Percentiles rank a stretch among this genome's conserved stretches.
These are phyloP conservation scores for Didymella keratinophila DNA, from an alignment of 2,329 filamentous ascomycete genomes.

Conservation along the genomic window DNA sequence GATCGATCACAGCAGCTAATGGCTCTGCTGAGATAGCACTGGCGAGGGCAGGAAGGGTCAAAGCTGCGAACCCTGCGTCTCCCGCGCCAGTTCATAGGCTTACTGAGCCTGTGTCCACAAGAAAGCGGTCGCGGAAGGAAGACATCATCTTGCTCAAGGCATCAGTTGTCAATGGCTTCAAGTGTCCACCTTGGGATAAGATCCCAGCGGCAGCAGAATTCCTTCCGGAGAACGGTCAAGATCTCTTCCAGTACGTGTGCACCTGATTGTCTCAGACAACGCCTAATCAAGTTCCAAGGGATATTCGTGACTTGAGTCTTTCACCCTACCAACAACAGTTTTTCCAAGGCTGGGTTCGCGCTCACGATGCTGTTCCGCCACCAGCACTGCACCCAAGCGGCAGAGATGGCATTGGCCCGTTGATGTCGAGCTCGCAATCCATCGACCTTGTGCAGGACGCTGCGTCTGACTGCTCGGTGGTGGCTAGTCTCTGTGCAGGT, in stretches of 20 bases:
- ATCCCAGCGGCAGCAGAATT: constrained; percentile 71
- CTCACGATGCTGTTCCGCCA: constrained; percentile 69
- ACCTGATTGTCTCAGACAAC: constrained; percentile 13
- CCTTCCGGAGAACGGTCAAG: constrained; percentile 56
- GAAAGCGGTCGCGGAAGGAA: constrained; percentile 72
- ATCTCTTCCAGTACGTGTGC: constrained; percentile 64
- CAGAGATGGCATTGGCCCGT: constrained; percentile 49
- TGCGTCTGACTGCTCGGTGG: constrained; percentile 95
- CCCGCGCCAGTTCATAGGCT: constrained; percentile 46
- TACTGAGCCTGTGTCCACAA: constrained; percentile 61
- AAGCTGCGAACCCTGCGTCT: constrained; percentile 14
- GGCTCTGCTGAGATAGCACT: constrained; percentile 2
- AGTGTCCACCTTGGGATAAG: constrained; percentile 84
- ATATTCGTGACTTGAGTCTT: constrained; percentile 72
- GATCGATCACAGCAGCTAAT: not conserved
- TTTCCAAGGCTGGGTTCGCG: constrained; percentile 86
- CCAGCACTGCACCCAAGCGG: constrained; percentile 49
- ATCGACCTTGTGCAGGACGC: constrained; percentile 94
- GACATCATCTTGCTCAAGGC: constrained; percentile 78
- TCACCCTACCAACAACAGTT: constrained; percentile 76
- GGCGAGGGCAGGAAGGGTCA: constrained; percentile 6
- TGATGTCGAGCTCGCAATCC: constrained; percentile 65
- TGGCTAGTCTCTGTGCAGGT: constrained; percentile 89
- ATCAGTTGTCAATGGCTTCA: constrained; percentile 80
- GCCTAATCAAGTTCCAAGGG: constrained; percentile 53